Evolutionary conservation across 164 flowering plant genomes (phyloP).

Genomic region (Aristolochia fimbriata): DNA sequence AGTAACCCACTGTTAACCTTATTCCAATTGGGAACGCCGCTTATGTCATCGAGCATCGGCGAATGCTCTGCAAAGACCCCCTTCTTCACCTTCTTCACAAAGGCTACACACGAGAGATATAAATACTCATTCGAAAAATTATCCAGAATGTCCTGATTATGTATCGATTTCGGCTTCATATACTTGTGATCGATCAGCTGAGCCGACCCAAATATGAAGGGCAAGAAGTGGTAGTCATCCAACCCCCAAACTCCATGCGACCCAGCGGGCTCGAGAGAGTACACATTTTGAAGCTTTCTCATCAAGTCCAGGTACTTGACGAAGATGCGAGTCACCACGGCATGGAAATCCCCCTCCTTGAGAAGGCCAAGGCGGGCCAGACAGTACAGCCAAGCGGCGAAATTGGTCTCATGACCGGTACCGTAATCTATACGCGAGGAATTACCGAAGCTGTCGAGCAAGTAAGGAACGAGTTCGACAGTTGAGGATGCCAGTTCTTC

Average conservation of each 20-base stretch:
- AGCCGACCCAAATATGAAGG: constrained; percentile 87
- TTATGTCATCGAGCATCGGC: constrained; percentile 86
- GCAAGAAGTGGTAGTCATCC: constrained; percentile 91
- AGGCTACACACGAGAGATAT: constrained; percentile 65
- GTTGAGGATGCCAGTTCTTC: constrained; percentile 10
- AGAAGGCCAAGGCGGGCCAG: constrained; percentile 29
- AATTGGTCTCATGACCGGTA: constrained; percentile 33
- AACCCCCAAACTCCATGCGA: constrained; percentile 99
- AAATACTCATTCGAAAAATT: constrained; percentile 70
- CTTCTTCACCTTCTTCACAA: constrained; percentile 89
- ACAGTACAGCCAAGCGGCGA: constrained; percentile 29
- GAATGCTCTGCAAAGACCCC: constrained; percentile 90
- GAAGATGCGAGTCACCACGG: constrained; percentile 62
- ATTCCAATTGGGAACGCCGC: constrained; percentile 86
- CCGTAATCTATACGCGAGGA: constrained; percentile 29
- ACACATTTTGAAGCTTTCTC: constrained; percentile 67
- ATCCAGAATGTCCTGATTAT: constrained; percentile 78
- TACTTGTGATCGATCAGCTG: constrained; percentile 96
- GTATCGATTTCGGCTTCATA: constrained; percentile 96
- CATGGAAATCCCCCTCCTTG: constrained; percentile 47
- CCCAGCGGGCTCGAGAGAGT: constrained; percentile 86
- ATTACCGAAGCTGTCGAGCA: constrained; percentile 28
- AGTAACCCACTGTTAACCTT: constrained; percentile 89
- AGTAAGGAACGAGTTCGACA: constrained; percentile 20
- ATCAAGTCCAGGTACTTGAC: constrained; percentile 75